These are phyloP conservation scores for Austroboletus festivus DNA, from an alignment of 768 basidiomycete genomes.

Conservation along the genomic window DNA sequence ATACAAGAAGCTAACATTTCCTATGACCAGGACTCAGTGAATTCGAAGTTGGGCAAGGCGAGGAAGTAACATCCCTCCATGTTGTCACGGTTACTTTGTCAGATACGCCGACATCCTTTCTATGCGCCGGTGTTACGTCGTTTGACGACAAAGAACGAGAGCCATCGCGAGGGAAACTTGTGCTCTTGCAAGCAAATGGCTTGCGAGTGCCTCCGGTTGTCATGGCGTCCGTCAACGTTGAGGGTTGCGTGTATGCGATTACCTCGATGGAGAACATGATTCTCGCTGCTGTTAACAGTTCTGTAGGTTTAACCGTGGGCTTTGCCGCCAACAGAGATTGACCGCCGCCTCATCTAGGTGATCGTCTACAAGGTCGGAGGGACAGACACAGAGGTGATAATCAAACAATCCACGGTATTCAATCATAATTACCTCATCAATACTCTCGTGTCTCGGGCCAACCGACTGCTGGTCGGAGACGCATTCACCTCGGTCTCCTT, in stretches of 20 bases:
- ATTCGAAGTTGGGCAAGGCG: constrained; percentile 38
- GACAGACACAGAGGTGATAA: constrained; percentile 30
- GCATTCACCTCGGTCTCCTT: constrained; percentile 76
- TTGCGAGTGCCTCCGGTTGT: constrained; percentile 25
- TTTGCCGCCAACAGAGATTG: not conserved
- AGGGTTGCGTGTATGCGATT: constrained; percentile 71
- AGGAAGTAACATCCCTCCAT: constrained; percentile 61
- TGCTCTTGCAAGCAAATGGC: constrained; percentile 45
- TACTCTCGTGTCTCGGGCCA: constrained; percentile 53
- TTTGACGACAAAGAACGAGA: constrained; percentile 44
- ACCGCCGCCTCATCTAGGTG: constrained; percentile 37
- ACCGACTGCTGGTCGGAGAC: constrained; percentile 71
- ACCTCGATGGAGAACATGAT: constrained; percentile 48
- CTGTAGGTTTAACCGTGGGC: constrained; percentile 44
- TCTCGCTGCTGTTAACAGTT: constrained; percentile 71
- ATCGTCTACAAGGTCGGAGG: constrained; percentile 42
- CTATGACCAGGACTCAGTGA: constrained; percentile 24
- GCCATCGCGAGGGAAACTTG: constrained; percentile 55
- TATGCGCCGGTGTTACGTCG: constrained; percentile 49
- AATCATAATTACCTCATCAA: constrained; percentile 81
- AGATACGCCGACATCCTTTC: constrained; percentile 36
- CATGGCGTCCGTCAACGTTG: constrained; percentile 43
- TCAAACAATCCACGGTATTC: constrained; percentile 53
- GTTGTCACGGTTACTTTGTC: constrained; percentile 28
- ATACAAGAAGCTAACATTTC: constrained; percentile 4